phyloP scores from a whole-genome alignment of 2,329 filamentous ascomycete genomes.

The Aspergillus pseudotamarii region DNA sequence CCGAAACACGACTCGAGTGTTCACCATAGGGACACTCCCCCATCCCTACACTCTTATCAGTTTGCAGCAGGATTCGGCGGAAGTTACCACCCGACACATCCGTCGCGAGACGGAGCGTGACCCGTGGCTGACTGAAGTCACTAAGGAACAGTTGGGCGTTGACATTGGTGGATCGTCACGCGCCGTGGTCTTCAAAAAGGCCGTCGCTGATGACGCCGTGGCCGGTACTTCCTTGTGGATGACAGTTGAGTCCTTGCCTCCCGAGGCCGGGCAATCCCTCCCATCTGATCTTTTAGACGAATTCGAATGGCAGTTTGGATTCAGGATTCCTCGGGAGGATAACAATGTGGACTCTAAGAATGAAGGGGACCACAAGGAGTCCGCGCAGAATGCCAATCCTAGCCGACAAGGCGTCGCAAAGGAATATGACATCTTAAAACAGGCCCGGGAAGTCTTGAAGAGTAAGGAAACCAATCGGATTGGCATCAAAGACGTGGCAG shows the following conservation, averaged over 20 bases:
- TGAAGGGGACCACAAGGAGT: constrained; percentile 36
- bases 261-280: constrained; percentile 54
- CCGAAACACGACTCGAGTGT: constrained; percentile 70
- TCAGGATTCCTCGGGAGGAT: constrained; percentile 66
- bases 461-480: constrained; percentile 40
- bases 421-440: constrained; percentile 54
- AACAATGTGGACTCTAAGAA: constrained; percentile 41
- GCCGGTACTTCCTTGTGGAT: constrained; percentile 75
- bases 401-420: constrained; percentile 40
- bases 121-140: constrained; percentile 73
- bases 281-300: constrained; percentile 60
- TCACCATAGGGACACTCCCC: constrained; percentile 83
- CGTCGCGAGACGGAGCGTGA: constrained; percentile 72
- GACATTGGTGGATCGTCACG: constrained; percentile 66
- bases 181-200: constrained; percentile 76
- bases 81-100: constrained; percentile 66
- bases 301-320: constrained; percentile 88
- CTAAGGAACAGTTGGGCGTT: constrained; percentile 67
- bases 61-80: constrained; percentile 62
- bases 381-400: constrained; percentile 40
- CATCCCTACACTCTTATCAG: constrained; percentile 85
- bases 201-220: constrained; percentile 70
- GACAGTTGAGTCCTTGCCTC: constrained; percentile 64
- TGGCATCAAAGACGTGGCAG: constrained; percentile 48
- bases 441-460: constrained; percentile 51